Evolutionary conservation across 306 rosid species (phyloP).

Genomic region (Vigna radiata): DNA sequence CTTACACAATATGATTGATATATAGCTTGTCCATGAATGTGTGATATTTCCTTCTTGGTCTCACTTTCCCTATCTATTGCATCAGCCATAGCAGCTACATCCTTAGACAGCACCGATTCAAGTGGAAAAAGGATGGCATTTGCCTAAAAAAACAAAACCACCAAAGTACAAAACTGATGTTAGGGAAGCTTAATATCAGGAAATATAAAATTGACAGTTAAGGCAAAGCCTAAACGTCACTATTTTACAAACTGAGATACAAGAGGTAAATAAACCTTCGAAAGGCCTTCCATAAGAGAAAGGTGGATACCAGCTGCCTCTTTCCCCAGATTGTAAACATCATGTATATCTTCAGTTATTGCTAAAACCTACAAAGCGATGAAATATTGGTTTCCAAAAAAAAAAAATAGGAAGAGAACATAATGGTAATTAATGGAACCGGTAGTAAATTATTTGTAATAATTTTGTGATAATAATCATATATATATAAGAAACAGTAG

Average conservation of each 20-base stretch:
- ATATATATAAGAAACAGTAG: conserved; percentile 3
- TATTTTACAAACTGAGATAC: conserved; percentile 24
- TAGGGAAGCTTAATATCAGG: conserved; percentile 34
- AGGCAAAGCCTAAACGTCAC: conserved; percentile 11
- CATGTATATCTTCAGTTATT: conserved; percentile 91
- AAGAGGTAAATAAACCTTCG: conserved; percentile 65
- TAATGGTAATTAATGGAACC: conserved; percentile 31
- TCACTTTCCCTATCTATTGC: conserved; percentile 80
- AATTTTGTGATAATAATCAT: conserved; percentile 14
- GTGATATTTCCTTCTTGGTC: conserved; percentile 80
- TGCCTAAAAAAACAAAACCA: conserved; percentile 61
- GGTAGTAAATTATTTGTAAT: conserved; percentile 31
- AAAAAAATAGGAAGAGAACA: conserved; percentile 12
- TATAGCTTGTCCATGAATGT: conserved; percentile 96
- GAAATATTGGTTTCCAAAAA: conserved; percentile 34
- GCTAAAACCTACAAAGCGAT: conserved; percentile 71
- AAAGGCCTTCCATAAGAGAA: conserved; percentile 84
- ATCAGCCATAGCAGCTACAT: conserved; percentile 89
- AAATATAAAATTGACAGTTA: conserved; percentile 23
- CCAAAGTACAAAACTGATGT: conserved; percentile 44
- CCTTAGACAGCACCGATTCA: conserved; percentile 88
- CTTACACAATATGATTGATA: conserved; percentile 83
- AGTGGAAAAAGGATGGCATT: conserved; percentile 89
- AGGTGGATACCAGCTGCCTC: conserved; percentile 84
- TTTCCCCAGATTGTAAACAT: conserved; percentile 89